Conservation (phyloP, 257 asterid genomes). For the Misopates orontium region DNA sequence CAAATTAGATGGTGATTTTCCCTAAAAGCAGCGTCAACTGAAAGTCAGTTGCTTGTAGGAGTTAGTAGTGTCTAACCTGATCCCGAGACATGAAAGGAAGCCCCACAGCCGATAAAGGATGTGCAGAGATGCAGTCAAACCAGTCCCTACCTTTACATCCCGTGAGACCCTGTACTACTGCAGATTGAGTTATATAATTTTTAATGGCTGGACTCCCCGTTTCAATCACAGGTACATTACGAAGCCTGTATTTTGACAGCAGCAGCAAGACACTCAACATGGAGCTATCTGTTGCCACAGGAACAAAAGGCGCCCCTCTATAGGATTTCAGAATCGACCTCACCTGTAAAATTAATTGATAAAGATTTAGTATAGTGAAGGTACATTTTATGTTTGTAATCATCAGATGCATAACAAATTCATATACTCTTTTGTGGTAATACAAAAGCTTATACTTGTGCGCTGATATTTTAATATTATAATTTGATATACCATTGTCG, state of each 20-base stretch:
- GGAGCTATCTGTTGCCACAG: conserved; percentile 65
- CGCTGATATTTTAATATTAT: not conserved
- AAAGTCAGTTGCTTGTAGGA: not conserved
- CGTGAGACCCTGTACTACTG: conserved; percentile 64
- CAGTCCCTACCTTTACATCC: conserved; percentile 62
- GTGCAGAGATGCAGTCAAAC: conserved; percentile 55
- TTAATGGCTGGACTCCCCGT: conserved; percentile 51
- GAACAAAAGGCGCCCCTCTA: conserved; percentile 83
- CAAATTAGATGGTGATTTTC: not conserved
- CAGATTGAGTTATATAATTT: conserved; percentile 93
- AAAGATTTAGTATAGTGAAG: not conserved
- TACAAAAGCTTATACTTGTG: not conserved
- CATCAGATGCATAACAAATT: no score
- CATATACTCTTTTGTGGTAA: not conserved
- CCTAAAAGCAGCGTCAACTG: not conserved
- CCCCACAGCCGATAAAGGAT: conserved; percentile 66
- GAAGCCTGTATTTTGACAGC: conserved; percentile 81
- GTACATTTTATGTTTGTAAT: not conserved
- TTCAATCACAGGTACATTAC: conserved; percentile 84
- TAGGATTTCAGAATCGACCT: conserved; percentile 70
- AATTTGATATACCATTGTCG: conserved; percentile 52
- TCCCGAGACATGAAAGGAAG: conserved; percentile 80
- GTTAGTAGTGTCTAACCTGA: conserved; percentile 40
- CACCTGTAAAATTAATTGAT: conserved; percentile 44
- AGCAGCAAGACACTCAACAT: conserved; percentile 73